Base-by-base conservation (phyloP, 495 filamentous ascomycete species). In the Hypoxylon rickii region DNA sequence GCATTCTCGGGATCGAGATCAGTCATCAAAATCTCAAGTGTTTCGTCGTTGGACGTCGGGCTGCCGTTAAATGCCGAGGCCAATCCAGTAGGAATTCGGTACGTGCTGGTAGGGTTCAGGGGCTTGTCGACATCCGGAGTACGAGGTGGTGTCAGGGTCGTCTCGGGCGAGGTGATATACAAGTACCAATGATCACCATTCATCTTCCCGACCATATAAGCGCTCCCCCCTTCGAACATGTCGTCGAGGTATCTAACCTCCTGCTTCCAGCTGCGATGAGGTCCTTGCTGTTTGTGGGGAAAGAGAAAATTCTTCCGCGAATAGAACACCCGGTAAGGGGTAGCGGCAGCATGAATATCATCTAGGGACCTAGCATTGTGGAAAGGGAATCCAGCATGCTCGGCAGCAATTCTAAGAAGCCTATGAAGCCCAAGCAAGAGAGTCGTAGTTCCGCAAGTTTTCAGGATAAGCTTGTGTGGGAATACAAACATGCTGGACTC, bases 401-500 rank as follows among this genome's bases (percentile, higher is more conserved):
- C 76, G 21, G 91, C 86, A 24, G 95, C 95, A 66, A 97, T 95
- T 65, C 91, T 88, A 44, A 99, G 80, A 61, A 99, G 88, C 51
- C 89, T 88, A 22, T 87, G 89, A 43, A 99, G 79, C 11, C 95
- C 95, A 15, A 86, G 86, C 11, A 99, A 81, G 55, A 99, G 76
- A 0, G 95, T 99, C 3, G 95, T 99, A 5, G 95, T 99, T 44
- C 95, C 95, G 67, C 95, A 99, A 8, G 95, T 99, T 84, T 99
- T 99, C 38, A 99, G 79, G 60, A 99, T 96, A 41, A 99, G 78
- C 77, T 99, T 99, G 83, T 99, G 94, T 17, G 92, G 92, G 72
- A 96, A 99, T 61, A 99, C 92, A 71, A 99, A 99, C 93, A 99
- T 89, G 85, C 94, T 97, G 15, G 95, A 97, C 74, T 99, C 95